Conservation (phyloP, 805 yeast species). For the Priceomyces carsonii region DNA sequence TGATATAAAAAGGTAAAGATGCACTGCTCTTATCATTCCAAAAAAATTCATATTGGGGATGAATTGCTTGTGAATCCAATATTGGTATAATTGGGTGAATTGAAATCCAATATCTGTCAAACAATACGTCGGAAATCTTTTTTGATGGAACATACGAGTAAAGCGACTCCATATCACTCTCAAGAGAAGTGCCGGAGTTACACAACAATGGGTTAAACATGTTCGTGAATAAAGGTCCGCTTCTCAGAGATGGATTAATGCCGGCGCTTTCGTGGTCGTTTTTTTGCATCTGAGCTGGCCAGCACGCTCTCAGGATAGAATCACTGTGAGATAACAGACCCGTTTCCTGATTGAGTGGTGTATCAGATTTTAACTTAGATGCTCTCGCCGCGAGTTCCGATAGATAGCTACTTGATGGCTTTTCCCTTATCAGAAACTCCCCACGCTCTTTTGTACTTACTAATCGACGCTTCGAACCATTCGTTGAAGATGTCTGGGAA, state of each 20-base stretch:
- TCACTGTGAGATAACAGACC: not conserved
- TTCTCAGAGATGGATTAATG: conserved; percentile 4
- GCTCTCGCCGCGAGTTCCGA: not conserved
- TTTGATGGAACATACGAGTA: conserved; percentile 10
- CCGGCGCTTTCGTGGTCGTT: not conserved
- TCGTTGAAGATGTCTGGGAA: too few relatives aligned
- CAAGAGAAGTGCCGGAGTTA: conserved; percentile 5
- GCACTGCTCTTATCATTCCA: conserved; percentile 10
- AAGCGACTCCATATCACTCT: conserved; percentile 5
- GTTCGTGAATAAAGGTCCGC: conserved; percentile 10
- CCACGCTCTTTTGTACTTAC: too few relatives aligned
- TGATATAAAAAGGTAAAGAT: conserved; percentile 8
- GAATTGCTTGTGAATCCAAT: conserved; percentile 9
- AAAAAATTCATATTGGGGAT: conserved; percentile 9
- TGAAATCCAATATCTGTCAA: conserved; percentile 10
- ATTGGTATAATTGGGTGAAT: conserved; percentile 14
- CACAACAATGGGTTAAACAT: conserved; percentile 8
- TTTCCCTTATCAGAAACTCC: not conserved
- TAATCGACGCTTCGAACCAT: too few relatives aligned
- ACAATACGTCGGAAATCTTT: conserved; percentile 10
- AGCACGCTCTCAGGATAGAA: not conserved
- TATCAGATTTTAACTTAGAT: conserved; percentile 1
- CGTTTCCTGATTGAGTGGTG: not conserved
- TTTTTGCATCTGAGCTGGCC: not conserved
- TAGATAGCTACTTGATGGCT: not conserved